phyloP scores from a whole-genome alignment of 768 basidiomycete genomes.

The Boletus pseudopeckii region DNA sequence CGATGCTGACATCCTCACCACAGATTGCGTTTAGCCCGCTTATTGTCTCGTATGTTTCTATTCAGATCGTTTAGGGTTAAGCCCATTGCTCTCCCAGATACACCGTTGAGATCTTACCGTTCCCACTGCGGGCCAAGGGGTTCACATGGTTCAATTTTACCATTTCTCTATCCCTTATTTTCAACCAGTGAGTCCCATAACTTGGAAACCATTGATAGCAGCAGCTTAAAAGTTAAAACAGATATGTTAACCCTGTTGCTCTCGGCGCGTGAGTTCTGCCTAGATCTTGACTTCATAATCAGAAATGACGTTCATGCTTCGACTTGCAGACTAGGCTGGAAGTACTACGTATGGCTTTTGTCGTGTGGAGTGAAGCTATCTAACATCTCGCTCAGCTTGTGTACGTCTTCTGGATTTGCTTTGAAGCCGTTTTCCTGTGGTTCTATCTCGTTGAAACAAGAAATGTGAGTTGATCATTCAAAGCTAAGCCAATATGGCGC shows the following conservation, averaged over 20 bases:
- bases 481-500: background rate
- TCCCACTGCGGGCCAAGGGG: slow-evolving; percentile 36
- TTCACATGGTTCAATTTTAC: slow-evolving; percentile 17
- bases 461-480: slow-evolving; percentile 15
- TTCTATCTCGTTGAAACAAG: slow-evolving; percentile 36
- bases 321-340: too few relatives aligned
- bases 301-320: too few relatives aligned
- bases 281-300: too few relatives aligned
- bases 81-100: slow-evolving; percentile 7
- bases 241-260: too few relatives aligned
- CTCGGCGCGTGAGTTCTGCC: too few relatives aligned
- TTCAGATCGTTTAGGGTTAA: background rate
- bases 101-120: slow-evolving; percentile 18
- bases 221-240: too few relatives aligned
- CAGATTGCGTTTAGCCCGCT: slow-evolving; percentile 40
- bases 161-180: slow-evolving; percentile 30
- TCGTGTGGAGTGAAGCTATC: background rate
- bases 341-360: too few relatives aligned
- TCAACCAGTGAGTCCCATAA: slow-evolving; percentile 34
- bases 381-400: too few relatives aligned
- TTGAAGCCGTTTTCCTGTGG: too few relatives aligned
- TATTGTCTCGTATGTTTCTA: slow-evolving; percentile 26
- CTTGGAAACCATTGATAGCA: background rate
- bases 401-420: too few relatives aligned
- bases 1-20: background rate